Base-by-base conservation (phyloP, 2,329 filamentous ascomycete species). In the Corinectria fuckeliana region DNA sequence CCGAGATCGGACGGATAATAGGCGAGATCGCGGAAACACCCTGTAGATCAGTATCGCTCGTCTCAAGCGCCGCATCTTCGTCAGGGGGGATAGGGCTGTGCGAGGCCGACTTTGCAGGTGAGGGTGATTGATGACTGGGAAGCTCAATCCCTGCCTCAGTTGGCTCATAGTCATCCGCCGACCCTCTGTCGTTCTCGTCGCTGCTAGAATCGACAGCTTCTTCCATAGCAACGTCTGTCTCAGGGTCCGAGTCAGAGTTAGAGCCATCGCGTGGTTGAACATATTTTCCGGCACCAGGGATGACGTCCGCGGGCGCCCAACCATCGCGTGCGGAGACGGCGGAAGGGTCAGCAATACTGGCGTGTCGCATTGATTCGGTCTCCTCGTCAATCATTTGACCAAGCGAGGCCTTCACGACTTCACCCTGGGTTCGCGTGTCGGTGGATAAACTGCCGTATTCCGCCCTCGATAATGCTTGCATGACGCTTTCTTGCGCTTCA, bases 91-190 rank as follows among this genome's bases (percentile, higher is more conserved):
- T 36, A 36, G 60, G 68, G 26, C 13, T 41, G 23, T 50, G 26
- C 5, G 45, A 51, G 30, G 50, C 45, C 32, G 49, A 47, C 11
- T 36, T 50, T 18, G 42, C 34, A 30, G 58, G 36, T 21, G 65
- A 45, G 26, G 58, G 36, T 21, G 65, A 45, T 11, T 59, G 50
- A 14, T 44, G 48, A 23, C 48, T 48, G 36, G 55, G 56, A n/a
- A 70, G 45, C 41, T 64, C 56, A 34, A 68, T 23, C 8, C 57
- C 63, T n/a, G 76, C 77, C 53, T 80, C 81, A 16, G 83, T 82
- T 47, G 85, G 85, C 62, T 88, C 84, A 66, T 87, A 86, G 48
- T 76, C 80, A 59, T 87, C 85, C 2, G 82, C 82, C 21, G 61
- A 67, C 23, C 69, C 66, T n/a, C 67, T 67, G 21, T 57, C 61